Base-by-base conservation (phyloP, 192 early-diverging fungal species). In the Coemansia sp. region DNA sequence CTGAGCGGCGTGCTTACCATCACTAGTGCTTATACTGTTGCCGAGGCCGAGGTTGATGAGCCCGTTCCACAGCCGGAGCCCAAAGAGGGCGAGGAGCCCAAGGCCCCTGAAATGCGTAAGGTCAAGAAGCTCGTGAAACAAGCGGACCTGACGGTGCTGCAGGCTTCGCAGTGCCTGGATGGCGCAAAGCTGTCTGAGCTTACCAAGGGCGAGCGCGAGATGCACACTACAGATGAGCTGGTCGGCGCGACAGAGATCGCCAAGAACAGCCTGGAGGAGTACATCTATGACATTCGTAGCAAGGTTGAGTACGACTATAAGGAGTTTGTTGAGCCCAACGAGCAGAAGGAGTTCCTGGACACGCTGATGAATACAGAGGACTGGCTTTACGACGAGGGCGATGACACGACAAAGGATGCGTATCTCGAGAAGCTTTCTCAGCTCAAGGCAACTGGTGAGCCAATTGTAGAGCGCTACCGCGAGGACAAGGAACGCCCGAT, bases 361-460 rank as follows among this genome's bases (percentile, higher is more conserved):
- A 81, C 85, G 22, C 79, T 96, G 57, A 91, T 84, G 64, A 85
- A 81, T n/a, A 87, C 87, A 60, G 96, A 97, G 86, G 91, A 96
- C 76, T 98, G 96, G 96, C 87, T 98, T 67, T 98, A 98, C 83
- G 95, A 93, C 53, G 94, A 97, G 68, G 96, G 96, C 55, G 93
- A 96, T 56, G 92, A 93, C 73, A 85, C 92, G 0, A 88, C 89
- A 72, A 96, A 96, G 88, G 90, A 86, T 19, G 90, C 90, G 21
- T 98, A 95, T 64, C 76, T 84, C 21, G 88, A 87, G 69, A 95
- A 94, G 83, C 82, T 98, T 27, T 78, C 72, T 0, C 83, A 77
- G 10, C 88, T 98, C 69, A 90, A 90, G 83, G 86, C 86, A 56
- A 83, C 85, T 31, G 93, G 94, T 47, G 87, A 91, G 60, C 94